Base-by-base conservation (phyloP, 352 stramenopile genomes). In the Phytophthora hibernalis region DNA sequence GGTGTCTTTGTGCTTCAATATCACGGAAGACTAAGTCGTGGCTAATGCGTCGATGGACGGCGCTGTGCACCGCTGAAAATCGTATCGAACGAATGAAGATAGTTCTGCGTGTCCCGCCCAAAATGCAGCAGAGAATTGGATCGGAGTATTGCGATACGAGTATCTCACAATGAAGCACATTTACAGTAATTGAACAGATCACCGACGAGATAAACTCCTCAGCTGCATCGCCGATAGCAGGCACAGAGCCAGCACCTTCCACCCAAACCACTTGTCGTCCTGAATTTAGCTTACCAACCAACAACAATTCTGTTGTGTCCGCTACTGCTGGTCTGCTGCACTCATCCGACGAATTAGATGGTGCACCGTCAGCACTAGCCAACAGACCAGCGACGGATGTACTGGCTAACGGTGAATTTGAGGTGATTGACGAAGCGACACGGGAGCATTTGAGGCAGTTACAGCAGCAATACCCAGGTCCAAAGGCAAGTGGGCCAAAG, bases 31-130 rank as follows among this genome's bases (percentile, higher is more conserved):
- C 42, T 18, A 49, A 49, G 18, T 18, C 42, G n/a, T 49, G 42
- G 42, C 42, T 49, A 31, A 31, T 49, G 42, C 42, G 42, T 5
- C 42, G 42, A 49, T 49, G 42, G 42, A 49, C 42, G n/a, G 42
- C 42, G 18, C 21, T 49, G n/a, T 20, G 42, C n/a, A 49, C 42
- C 16, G 42, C 42, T 12, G 42, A 49, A 22, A 49, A 49, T 49
- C 42, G 42, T 7, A 3, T 18, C 42, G 42, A 49, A 22, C 42
- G 42, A 43, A 43, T 16, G 37, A 43, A 43, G 6, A 43, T 43
- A 43, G 5, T 43, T 6, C 37, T 43, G 37, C 5, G 37, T n/a
- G n/a, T n/a, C 37, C 37, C 42, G 12, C 42, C 42, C 5, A 30
- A 49, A 49, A n/a, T 28, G 18, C 42, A 5, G 18, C n/a, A 43